Percentiles rank a stretch among this genome's conserved stretches.
Conservation (phyloP, 2,329 filamentous ascomycete genomes). For the Ascochyta pisi region DNA sequence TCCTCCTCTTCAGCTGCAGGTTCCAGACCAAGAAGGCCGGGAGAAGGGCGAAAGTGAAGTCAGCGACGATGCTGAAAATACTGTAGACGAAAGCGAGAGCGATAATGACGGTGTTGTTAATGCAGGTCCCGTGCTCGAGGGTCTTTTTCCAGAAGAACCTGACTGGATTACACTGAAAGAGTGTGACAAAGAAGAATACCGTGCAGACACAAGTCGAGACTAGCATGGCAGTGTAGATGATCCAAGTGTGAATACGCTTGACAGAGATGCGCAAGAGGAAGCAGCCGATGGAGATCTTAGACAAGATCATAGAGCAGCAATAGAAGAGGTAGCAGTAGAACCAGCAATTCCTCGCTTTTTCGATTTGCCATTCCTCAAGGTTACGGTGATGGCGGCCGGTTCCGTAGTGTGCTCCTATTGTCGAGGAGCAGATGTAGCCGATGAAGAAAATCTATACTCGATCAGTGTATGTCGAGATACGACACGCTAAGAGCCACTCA, state of each 20-base stretch:
- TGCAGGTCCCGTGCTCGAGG: slow-evolving; percentile 49
- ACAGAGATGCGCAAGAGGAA: slow-evolving; percentile 43
- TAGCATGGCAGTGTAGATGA: slow-evolving; percentile 50
- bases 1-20: slow-evolving; percentile 57
- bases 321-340: slow-evolving; percentile 47
- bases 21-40: slow-evolving; percentile 60
- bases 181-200: slow-evolving; percentile 55
- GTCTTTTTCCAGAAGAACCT: slow-evolving; percentile 58
- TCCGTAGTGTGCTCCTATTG: slow-evolving; percentile 38
- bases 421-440: slow-evolving; percentile 34
- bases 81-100: slow-evolving; percentile 56
- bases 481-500: slow-evolving; percentile 19
- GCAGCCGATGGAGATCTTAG: slow-evolving; percentile 45
- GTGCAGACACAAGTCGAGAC: slow-evolving; percentile 46
- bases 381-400: slow-evolving; percentile 40
- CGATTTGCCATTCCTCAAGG: slow-evolving; percentile 26
- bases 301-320: slow-evolving; percentile 39
- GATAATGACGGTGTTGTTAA: slow-evolving; percentile 50
- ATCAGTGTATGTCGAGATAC: slow-evolving; percentile 1
- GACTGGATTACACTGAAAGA: slow-evolving; percentile 60
- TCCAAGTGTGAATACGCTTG: slow-evolving; percentile 39
- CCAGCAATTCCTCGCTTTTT: slow-evolving; percentile 40
- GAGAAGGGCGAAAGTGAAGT: slow-evolving; percentile 59
- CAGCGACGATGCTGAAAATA: slow-evolving; percentile 54
- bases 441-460: slow-evolving; percentile 32